phyloP scores from a whole-genome alignment of 768 basidiomycete species.

The Rhodotorula taiwanensis region DNA sequence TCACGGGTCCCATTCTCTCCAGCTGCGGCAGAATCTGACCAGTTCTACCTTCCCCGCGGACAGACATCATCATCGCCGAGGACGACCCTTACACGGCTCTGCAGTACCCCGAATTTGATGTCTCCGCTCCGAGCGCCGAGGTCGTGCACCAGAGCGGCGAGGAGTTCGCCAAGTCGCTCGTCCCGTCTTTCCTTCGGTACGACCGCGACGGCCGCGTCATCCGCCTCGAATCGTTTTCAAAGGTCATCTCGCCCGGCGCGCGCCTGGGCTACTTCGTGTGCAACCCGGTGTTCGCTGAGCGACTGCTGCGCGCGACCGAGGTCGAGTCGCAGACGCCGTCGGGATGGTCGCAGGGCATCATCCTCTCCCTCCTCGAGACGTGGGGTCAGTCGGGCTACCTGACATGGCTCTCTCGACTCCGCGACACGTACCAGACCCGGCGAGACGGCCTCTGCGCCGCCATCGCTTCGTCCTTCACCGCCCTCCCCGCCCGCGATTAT shows the following conservation, averaged over 20 bases:
- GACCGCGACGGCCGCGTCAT: slow-evolving; percentile 78
- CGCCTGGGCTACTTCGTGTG: slow-evolving; percentile 75
- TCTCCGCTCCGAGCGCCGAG: neutral
- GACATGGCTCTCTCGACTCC: slow-evolving; percentile 64
- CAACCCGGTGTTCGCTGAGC: slow-evolving; percentile 65
- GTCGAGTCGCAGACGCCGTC: slow-evolving; percentile 63
- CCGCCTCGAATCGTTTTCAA: slow-evolving; percentile 70
- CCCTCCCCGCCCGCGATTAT: neutral
- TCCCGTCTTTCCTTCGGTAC: slow-evolving; percentile 49
- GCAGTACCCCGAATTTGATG: slow-evolving; percentile 1
- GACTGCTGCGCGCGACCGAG: slow-evolving; percentile 64
- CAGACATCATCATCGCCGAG: slow-evolving; percentile 68
- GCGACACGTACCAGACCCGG: slow-evolving; percentile 53
- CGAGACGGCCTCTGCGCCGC: slow-evolving; percentile 61
- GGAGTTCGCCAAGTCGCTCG: slow-evolving; percentile 36
- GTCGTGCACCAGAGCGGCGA: slow-evolving; percentile 43
- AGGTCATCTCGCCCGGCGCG: slow-evolving; percentile 60
- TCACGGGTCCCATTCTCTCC: too few relatives aligned
- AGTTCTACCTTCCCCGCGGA: too few relatives aligned
- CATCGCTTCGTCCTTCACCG: slow-evolving; percentile 45
- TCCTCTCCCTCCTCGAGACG: slow-evolving; percentile 53
- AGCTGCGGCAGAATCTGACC: too few relatives aligned
- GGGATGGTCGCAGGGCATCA: slow-evolving; percentile 58
- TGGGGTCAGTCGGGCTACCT: slow-evolving; percentile 69
- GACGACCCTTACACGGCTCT: slow-evolving; percentile 51